Evolutionary conservation across 805 yeast genomes (phyloP).

Genomic region (Myxozyma kluyveri): DNA sequence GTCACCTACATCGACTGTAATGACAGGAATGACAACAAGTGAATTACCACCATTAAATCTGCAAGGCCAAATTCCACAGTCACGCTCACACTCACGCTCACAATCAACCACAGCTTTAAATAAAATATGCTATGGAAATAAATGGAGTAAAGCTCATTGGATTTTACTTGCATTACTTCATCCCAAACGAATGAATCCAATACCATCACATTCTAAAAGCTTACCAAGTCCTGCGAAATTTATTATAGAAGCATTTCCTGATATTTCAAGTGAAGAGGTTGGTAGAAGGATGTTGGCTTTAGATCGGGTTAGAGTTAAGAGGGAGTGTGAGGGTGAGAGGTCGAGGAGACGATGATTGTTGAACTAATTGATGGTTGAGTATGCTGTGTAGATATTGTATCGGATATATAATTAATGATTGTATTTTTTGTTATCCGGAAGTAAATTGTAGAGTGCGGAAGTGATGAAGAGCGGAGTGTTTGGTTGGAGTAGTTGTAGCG

Average conservation of each 20-base stretch:
- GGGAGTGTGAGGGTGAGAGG: background rate
- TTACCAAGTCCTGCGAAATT: conserved; percentile 5
- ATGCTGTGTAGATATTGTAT: too few species aligned
- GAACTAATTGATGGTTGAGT: too few species aligned
- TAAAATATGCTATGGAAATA: conserved; percentile 4
- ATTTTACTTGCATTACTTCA: conserved; percentile 20
- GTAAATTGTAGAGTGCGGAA: too few species aligned
- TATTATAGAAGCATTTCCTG: conserved; percentile 22
- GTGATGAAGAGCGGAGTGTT: too few species aligned
- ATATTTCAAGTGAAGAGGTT: conserved; percentile 9
- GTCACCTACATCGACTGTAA: conserved; percentile 1
- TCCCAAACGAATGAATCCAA: conserved; percentile 19
- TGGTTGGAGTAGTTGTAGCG: too few species aligned
- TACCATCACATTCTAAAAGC: conserved; percentile 15
- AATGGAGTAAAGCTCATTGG: conserved; percentile 25
- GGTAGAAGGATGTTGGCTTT: conserved; percentile 24
- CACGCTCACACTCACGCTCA: too few species aligned
- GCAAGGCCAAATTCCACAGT: too few species aligned
- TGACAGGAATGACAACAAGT: conserved; percentile 11
- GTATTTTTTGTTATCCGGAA: too few species aligned
- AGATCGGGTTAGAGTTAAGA: conserved; percentile 13
- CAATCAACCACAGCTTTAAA: background rate
- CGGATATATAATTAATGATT: too few species aligned
- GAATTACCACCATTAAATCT: conserved; percentile 13
- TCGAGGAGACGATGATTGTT: too few species aligned